Base-by-base conservation (phyloP, 129 eudicot species). In the Flaveria sonorensis region DNA sequence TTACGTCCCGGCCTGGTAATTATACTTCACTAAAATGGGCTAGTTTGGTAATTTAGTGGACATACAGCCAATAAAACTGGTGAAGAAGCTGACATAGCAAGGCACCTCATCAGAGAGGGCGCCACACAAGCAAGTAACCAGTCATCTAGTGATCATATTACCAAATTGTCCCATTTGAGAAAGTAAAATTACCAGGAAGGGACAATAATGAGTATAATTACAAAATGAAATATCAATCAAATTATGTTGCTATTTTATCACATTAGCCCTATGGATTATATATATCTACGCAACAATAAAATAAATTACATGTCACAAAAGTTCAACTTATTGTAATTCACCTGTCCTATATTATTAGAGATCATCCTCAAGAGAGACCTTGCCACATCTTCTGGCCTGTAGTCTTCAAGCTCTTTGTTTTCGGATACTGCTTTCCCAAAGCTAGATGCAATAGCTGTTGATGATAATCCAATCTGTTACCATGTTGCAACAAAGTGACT, bases 291-390 rank as follows among this genome's bases (percentile, higher is more conserved):
- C 66, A 21, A 60, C 19, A 30, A 19, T 46, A 60, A 18, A 39
- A 70, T 53, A 21, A 15, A 0, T 56, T 5, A 10, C 30, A 57
- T 46, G 46, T 60, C 36, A 59, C 4, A 56, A 26, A 18, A 70
- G 19, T 14, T 70, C 66, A 79, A 12, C 11, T 60, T 70, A 56
- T 52, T 48, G 59, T 47, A 56, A 62, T 81, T 85, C 69, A 89
- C 98, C 90, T 94, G 98, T 46, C 93, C 98, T 79, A 94, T 82
- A 75, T 94, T 94, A 77, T 94, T 94, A 70, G 98, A 94, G 66
- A 94, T 94, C 97, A 94, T 88, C 76, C 98, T 84, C 77, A 94
- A 72, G 50, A 94, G 91, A 61, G 98, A 94, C 79, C 98, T 81
- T 50, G 98, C 96, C 2, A 91, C 75, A 80, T 94, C 98, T 86